These are phyloP conservation scores for Aspergillus sp. DNA, from an alignment of 2,329 filamentous ascomycete species.

Conservation along the genomic window DNA sequence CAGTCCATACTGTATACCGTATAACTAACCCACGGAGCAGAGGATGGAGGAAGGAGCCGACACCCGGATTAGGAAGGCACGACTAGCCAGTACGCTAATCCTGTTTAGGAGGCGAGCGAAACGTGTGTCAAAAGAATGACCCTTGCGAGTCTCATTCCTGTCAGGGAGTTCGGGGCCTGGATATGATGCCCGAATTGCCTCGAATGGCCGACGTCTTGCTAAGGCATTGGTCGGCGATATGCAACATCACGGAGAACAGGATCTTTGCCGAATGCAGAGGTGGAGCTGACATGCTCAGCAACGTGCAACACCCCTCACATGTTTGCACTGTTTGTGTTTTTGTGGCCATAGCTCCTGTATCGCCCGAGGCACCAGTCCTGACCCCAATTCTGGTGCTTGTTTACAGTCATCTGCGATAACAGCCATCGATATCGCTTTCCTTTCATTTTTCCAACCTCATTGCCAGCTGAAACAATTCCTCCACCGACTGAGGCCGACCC, in stretches of 20 bases:
- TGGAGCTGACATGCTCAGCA: not conserved
- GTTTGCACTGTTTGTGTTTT: constrained; percentile 16
- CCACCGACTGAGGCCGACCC: not conserved
- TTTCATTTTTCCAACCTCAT: not conserved
- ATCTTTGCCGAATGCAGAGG: no score
- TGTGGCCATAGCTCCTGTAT: constrained; percentile 6
- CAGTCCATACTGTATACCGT: no score
- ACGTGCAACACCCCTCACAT: not conserved
- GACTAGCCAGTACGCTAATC: not conserved
- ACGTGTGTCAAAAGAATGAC: no score
- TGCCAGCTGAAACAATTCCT: not conserved
- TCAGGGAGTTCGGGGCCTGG: no score
- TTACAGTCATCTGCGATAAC: not conserved
- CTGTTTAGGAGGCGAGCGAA: not conserved
- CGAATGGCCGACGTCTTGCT: no score
- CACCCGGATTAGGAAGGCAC: not conserved
- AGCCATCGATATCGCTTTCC: not conserved
- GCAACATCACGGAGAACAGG: no score
- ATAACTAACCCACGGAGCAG: no score
- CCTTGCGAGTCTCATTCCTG: not conserved
- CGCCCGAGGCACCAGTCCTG: not conserved
- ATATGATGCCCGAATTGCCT: no score
- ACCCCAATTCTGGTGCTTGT: not conserved
- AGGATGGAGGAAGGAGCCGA: not conserved
- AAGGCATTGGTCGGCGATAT: no score